These are phyloP conservation scores for Vigna reflexopilosa DNA, from an alignment of 306 rosid genomes.

Conservation along the genomic window DNA sequence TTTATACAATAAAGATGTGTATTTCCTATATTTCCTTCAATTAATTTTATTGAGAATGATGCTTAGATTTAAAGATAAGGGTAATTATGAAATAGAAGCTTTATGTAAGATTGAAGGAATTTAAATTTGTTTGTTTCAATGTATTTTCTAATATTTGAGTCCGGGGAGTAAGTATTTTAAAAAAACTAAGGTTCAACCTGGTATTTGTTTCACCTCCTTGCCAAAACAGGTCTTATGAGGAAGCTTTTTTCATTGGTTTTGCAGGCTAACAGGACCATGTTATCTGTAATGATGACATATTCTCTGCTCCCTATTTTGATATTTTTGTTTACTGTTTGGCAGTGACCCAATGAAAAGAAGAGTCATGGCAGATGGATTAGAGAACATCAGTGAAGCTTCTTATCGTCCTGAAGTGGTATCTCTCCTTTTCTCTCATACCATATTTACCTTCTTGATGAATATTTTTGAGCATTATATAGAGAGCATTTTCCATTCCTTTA, in stretches of 20 bases:
- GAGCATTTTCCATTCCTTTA: constrained; percentile 13
- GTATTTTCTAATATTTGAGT: too few relatives aligned
- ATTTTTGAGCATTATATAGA: constrained; percentile 31
- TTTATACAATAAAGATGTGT: too few relatives aligned
- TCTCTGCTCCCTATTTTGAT: not conserved
- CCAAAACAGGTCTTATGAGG: constrained; percentile 10
- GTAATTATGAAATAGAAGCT: too few relatives aligned
- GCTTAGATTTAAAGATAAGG: too few relatives aligned
- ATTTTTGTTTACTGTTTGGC: constrained; percentile 45
- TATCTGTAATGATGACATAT: constrained; percentile 15
- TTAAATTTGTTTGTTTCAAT: too few relatives aligned
- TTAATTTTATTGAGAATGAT: too few relatives aligned
- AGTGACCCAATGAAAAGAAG: constrained; percentile 67
- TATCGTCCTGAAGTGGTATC: constrained; percentile 55
- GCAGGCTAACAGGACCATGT: constrained; percentile 24
- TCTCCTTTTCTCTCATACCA: not conserved
- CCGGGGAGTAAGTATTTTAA: not conserved
- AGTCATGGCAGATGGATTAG: constrained; percentile 54
- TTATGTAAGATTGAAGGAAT: too few relatives aligned
- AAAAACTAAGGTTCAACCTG: constrained; percentile 29
- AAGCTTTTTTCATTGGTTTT: constrained; percentile 21
- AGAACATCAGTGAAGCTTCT: constrained; percentile 51
- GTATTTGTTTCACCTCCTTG: constrained; percentile 9
- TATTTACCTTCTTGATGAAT: constrained; percentile 37
- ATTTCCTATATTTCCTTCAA: too few relatives aligned